Conservation (phyloP, 2,329 filamentous ascomycete genomes). For the Aspergillus carbonarius region DNA sequence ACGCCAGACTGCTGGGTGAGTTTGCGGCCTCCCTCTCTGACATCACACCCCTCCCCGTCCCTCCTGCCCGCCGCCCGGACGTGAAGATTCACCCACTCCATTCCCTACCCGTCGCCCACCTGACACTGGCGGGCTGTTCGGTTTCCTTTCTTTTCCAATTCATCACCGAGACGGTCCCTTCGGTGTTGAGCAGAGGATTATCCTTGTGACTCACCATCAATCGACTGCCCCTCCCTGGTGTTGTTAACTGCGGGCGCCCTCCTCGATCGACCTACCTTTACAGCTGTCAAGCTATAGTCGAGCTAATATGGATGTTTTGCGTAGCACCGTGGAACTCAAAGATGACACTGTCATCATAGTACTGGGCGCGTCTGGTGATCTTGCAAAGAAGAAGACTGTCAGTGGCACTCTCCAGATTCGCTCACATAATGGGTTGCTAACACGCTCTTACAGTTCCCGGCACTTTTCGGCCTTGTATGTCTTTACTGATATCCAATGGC, state of each 20-base stretch:
- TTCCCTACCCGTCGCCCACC: background rate
- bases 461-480: conserved; percentile 94
- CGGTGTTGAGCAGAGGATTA: background rate
- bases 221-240: background rate
- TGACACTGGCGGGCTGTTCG: background rate
- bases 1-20: conserved; percentile 53
- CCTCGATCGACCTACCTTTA: conserved; percentile 13
- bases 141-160: background rate
- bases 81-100: conserved; percentile 9
- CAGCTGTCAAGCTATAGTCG: background rate
- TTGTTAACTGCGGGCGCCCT: conserved; percentile 2
- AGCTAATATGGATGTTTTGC: conserved; percentile 41
- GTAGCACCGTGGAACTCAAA: conserved; percentile 89
- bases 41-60: conserved; percentile 36
- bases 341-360: conserved; percentile 97
- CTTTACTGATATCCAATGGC: background rate
- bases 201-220: background rate
- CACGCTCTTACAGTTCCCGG: conserved; percentile 69
- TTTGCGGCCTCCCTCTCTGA: conserved; percentile 35
- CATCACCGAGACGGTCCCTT: background rate
- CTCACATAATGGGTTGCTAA: background rate
- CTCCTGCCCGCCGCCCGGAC: conserved; percentile 13
- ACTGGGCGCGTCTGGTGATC: conserved; percentile 92
- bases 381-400: conserved; percentile 99
- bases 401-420: conserved; percentile 33